Evolutionary conservation across 148 eudicot species (phyloP).

Genomic region (Fagopyrum esculentum): DNA sequence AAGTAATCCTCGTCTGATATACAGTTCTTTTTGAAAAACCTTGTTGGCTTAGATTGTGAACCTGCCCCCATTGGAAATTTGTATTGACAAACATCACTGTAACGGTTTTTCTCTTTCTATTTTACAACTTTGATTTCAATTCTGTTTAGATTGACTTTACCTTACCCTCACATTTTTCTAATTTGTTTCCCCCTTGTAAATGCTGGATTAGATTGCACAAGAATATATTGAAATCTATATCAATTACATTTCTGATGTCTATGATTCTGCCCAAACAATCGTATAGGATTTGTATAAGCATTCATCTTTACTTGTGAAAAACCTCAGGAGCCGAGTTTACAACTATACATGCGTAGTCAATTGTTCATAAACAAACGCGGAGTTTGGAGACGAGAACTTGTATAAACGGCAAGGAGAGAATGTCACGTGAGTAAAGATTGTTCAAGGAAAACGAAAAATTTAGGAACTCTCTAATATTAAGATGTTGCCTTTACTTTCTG

Average conservation of each 20-base stretch:
- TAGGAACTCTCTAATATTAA: background rate
- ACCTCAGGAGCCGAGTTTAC: background rate
- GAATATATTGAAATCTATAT: background rate
- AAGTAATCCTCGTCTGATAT: background rate
- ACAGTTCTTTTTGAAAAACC: background rate
- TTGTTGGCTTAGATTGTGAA: slow-evolving; percentile 1
- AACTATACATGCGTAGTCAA: too few relatives aligned
- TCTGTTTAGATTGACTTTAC: background rate
- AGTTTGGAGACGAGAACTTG: background rate
- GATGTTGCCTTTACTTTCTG: background rate
- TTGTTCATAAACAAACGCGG: too few relatives aligned
- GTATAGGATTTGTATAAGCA: background rate
- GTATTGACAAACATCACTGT: background rate
- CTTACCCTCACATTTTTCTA: background rate
- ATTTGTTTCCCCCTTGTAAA: background rate
- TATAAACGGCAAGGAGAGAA: background rate
- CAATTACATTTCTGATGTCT: background rate
- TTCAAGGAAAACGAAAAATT: background rate
- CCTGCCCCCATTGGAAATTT: background rate
- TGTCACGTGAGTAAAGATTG: background rate
- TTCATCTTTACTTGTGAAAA: background rate
- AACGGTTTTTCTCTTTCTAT: background rate
- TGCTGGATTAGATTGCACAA: slow-evolving; percentile 1
- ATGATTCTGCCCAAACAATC: background rate
- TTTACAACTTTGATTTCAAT: background rate